Evolutionary conservation across 768 basidiomycete genomes (phyloP).

Genomic region (Phaeolepiota aurea): DNA sequence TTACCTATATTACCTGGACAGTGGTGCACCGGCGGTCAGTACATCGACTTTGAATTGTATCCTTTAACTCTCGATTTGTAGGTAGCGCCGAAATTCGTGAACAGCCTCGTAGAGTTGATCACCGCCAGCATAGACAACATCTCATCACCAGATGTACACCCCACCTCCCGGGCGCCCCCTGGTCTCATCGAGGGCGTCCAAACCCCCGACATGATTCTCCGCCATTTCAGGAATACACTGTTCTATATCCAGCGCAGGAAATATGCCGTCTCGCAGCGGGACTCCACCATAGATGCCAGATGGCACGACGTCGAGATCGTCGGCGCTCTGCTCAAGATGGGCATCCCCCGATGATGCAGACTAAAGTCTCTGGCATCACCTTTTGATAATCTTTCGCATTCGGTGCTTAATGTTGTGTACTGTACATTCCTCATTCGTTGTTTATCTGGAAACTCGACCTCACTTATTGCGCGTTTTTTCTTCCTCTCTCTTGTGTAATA

Average conservation of each 20-base stretch:
- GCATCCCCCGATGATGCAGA: constrained; percentile 56
- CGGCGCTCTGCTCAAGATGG: constrained; percentile 87
- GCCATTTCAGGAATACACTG: constrained; percentile 91
- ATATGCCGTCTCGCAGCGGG: constrained; percentile 32
- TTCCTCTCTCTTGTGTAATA: too few relatives aligned
- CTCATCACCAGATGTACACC: constrained; percentile 79
- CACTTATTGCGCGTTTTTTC: not conserved
- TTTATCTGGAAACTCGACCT: too few relatives aligned
- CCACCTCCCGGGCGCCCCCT: constrained; percentile 78
- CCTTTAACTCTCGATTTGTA: constrained; percentile 17
- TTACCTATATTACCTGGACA: constrained; percentile 94
- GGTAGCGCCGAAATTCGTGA: constrained; percentile 94
- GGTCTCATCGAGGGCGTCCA: constrained; percentile 90
- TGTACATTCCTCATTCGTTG: constrained; percentile 1
- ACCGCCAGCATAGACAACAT: constrained; percentile 91
- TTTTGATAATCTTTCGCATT: not conserved
- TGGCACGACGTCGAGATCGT: constrained; percentile 89
- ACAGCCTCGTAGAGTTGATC: constrained; percentile 92
- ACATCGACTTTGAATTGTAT: not conserved
- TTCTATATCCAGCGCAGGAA: constrained; percentile 76
- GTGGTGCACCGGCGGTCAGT: constrained; percentile 83
- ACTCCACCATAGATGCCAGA: constrained; percentile 34
- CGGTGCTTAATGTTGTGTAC: constrained; percentile 1
- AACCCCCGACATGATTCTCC: constrained; percentile 86
- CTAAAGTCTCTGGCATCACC: too few relatives aligned